phyloP scores from a whole-genome alignment of 2,329 filamentous ascomycete genomes.

The Arthroderma uncinatum region DNA sequence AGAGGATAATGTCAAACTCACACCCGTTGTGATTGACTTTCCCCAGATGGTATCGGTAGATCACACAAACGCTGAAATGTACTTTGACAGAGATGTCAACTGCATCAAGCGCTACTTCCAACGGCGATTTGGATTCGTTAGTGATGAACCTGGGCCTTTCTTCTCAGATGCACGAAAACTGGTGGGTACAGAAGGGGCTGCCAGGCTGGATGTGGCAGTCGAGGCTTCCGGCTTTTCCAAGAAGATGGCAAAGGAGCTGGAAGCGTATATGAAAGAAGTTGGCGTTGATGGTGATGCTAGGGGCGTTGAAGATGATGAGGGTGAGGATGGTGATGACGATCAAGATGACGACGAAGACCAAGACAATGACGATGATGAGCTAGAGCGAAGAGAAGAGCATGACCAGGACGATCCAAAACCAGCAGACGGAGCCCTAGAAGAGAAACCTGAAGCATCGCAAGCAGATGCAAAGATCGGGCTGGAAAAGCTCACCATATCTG shows the following conservation, averaged over 20 bases:
- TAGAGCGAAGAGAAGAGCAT: neutral
- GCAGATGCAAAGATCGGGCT: neutral
- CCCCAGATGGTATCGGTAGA: constrained; percentile 97
- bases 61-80: constrained; percentile 86
- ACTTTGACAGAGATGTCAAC: constrained; percentile 90
- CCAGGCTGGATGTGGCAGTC: constrained; percentile 72
- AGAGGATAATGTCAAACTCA: constrained; percentile 42
- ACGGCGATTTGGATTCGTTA: constrained; percentile 75
- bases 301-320: constrained; percentile 23
- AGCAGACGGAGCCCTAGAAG: neutral
- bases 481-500: constrained; percentile 6
- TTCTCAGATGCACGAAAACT: constrained; percentile 73
- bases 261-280: constrained; percentile 71
- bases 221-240: constrained; percentile 91
- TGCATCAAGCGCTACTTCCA: constrained; percentile 94
- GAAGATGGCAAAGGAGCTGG: constrained; percentile 92
- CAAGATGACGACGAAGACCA: constrained; percentile 32
- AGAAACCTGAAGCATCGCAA: neutral
- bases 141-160: constrained; percentile 70
- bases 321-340: constrained; percentile 32
- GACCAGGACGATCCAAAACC: neutral
- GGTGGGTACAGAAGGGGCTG: constrained; percentile 49
- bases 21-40: constrained; percentile 89
- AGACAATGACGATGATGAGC: constrained; percentile 13
- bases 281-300: constrained; percentile 46